Evolutionary conservation across 306 rosid genomes (phyloP), one percentile per base, ranked within the genome.

Genomic region (Medicago ruthenica): DNA sequence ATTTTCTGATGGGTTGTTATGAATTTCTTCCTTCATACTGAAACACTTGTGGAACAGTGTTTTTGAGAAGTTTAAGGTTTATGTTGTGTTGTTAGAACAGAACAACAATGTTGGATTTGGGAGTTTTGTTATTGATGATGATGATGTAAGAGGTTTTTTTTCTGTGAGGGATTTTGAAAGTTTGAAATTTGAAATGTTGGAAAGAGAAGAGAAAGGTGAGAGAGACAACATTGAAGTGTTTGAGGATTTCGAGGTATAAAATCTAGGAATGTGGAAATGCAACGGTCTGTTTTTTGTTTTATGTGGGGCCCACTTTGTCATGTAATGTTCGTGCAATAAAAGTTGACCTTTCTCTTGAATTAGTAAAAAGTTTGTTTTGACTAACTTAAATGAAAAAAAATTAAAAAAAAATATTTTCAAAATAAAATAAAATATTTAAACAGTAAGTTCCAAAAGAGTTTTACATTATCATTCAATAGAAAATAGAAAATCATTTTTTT

Each of bases 1-100:
- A 82, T 67, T 86, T 53, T 92, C 98, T 34, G 89, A 76, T 76
- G 87, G 86, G 86, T 86, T 61, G 21, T 3, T 21, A 8, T 1
- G 14, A 59, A 12, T 87, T 12, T 92, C 97, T 85, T 92, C 97
- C 87, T 89, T 90, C 99, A 95, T 34, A 34, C 37, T 34, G 37
- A 34, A 5, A 34, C 37, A 34, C 37, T 31, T 34, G 37, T 34
- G 37, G 7, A 34, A 34, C 37, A 34, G 37, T 34, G 37, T 34
- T 34, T 31, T 4, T 42, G 48, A 44, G 48, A 12, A 15, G 54
- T 48, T 48, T n/a, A 48, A 48, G 18, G 2, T 47, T 15, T 13
- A 47, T 47, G 20, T 16, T 51, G 34, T 16, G 42, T 15, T 61
- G 0, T 31, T 7, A 12, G 67, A 61, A 61, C 16, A 27, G 14